Conservation (phyloP, 2,329 filamentous ascomycete genomes). For the Talaromyces pinophilus region DNA sequence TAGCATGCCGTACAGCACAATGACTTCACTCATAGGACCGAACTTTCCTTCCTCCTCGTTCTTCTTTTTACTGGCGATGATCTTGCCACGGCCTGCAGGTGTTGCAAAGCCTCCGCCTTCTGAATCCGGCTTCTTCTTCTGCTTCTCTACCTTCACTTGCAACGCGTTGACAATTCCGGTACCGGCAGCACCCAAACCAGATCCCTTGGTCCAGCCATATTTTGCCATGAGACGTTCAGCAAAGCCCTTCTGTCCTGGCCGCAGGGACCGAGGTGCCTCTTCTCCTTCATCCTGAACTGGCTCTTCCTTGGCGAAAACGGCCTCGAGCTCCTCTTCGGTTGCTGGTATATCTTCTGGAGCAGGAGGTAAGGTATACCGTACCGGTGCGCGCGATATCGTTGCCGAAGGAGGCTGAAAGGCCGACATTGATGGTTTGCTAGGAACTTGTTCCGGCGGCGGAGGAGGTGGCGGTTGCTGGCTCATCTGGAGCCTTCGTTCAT, state of each 20-base stretch:
- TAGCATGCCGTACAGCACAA: conserved; percentile 82
- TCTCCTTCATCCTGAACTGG: conserved; percentile 40
- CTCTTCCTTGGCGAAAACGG: conserved; percentile 45
- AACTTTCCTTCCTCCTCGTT: conserved; percentile 58
- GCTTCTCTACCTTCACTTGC: conserved; percentile 80
- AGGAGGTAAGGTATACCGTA: conserved; percentile 66
- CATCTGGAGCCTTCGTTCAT: conserved; percentile 62
- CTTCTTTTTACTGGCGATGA: conserved; percentile 73
- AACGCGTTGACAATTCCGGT: conserved; percentile 84
- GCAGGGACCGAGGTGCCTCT: conserved; percentile 57
- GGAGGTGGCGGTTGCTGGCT: conserved; percentile 40
- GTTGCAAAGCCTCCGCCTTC: conserved; percentile 77
- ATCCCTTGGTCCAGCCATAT: conserved; percentile 88
- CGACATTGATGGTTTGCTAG: conserved; percentile 41
- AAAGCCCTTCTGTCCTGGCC: conserved; percentile 80
- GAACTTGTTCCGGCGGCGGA: conserved; percentile 31
- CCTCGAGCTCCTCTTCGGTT: conserved; percentile 55
- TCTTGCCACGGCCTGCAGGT: conserved; percentile 70
- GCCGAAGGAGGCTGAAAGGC: conserved; percentile 47
- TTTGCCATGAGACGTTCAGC: conserved; percentile 87
- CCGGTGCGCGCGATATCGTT: conserved; percentile 74
- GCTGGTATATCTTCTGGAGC: conserved; percentile 55
- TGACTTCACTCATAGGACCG: conserved; percentile 75
- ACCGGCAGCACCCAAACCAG: conserved; percentile 78
- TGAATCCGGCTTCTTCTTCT: conserved; percentile 74